These are phyloP conservation scores for Hemileccinum rubropunctum DNA, from an alignment of 768 basidiomycete species.

Conservation along the genomic window DNA sequence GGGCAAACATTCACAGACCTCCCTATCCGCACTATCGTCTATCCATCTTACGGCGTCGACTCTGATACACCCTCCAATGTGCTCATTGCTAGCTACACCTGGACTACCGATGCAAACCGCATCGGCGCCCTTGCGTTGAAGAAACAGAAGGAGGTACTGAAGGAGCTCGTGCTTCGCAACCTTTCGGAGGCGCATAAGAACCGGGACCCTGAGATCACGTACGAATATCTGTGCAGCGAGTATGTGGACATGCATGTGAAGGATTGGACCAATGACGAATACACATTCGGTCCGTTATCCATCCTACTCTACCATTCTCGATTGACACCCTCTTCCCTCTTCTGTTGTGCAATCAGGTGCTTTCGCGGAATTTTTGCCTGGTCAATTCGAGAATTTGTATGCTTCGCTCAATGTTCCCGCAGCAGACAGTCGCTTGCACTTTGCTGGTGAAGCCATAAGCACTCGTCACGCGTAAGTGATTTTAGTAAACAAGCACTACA, in stretches of 20 bases:
- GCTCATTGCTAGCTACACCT: conserved; percentile 42
- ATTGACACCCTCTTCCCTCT: neutral
- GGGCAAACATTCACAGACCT: conserved; percentile 43
- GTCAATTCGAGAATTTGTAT: conserved; percentile 35
- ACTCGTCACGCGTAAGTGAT: conserved; percentile 15
- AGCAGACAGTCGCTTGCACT: conserved; percentile 14
- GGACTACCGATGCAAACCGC: conserved; percentile 39
- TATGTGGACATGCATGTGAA: conserved; percentile 27
- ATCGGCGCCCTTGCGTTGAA: conserved; percentile 33
- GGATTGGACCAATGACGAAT: conserved; percentile 34
- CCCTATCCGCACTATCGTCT: conserved; percentile 38
- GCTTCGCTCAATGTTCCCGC: conserved; percentile 31
- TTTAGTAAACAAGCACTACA: neutral
- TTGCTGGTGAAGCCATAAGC: conserved; percentile 16
- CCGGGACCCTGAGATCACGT: no score
- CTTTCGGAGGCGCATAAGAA: conserved; percentile 18
- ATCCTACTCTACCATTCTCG: neutral
- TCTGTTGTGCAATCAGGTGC: conserved; percentile 34
- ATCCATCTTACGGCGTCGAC: no score
- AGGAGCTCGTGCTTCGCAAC: conserved; percentile 26
- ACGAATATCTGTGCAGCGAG: conserved; percentile 17
- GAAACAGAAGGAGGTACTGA: conserved; percentile 14
- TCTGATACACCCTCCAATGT: conserved; percentile 22
- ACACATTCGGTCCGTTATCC: conserved; percentile 32
- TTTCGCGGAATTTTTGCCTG: conserved; percentile 41